Base-by-base conservation (phyloP, 805 yeast genomes). In the Saccharomycopsis microspora region DNA sequence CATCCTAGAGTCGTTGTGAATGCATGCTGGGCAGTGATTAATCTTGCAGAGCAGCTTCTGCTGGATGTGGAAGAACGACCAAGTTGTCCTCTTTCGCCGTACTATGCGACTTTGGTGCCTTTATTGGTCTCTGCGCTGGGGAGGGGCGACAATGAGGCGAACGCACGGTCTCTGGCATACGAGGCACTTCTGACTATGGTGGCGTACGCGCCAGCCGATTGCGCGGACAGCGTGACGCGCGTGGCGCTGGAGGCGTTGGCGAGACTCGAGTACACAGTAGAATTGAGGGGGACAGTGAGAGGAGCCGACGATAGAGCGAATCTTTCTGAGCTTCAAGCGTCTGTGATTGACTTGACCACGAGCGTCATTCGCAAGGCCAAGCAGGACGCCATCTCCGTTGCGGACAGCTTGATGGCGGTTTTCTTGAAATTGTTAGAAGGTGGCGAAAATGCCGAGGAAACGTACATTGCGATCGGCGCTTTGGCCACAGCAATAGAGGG, bases 11-110 rank as follows among this genome's bases (percentile, higher is more conserved):
- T 93, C 34, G 76, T 89, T 3, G 87, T 96, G n/a, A 93, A 93
- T 69, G 87, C 96, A 66, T 87, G 97, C 65, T 93, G 98, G 98
- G 81, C 97, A 4, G 71, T 93, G 53, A 93, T 93, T 66, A 93
- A 93, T 64, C 71, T 93, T 55, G 75, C 85, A 31, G 97, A 90
- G 64, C 96, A 88, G 65, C 67, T 89, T 50, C 45, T 52, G 10
- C 48, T 38, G 4, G 44, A 51, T 37, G 50, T 47, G 32, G 55
- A 49, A 11, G 45, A 49, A 33, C 49, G 55, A 8, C 64, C 68
- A 34, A 68, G 84, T 8, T 77, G 85, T 33, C 72, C 79, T 29
- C 72, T 93, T 68, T 83, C 95, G 31, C 81, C 72, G 52, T 90
- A 78, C 63, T 88, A 86, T 60, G 72, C 71, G 29, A 68, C 70